phyloP scores from a whole-genome alignment of 768 basidiomycete genomes.

The Neoboletus brunneissimus region DNA sequence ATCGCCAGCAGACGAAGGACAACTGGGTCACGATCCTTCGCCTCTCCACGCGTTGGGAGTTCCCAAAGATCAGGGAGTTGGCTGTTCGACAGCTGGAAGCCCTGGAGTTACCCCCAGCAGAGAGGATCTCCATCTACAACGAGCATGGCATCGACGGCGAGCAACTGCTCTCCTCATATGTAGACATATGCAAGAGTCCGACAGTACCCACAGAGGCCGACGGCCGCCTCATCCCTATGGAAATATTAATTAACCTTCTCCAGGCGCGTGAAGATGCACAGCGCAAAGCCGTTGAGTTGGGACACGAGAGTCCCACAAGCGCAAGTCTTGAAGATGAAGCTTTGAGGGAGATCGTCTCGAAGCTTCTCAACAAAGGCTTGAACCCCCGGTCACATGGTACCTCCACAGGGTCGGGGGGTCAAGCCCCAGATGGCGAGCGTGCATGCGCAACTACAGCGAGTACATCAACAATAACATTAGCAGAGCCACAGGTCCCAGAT shows the following conservation, averaged over 20 bases:
- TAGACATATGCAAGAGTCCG: constrained; percentile 50
- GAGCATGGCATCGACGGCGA: constrained; percentile 46
- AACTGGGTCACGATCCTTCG: constrained; percentile 56
- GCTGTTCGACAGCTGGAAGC: constrained; percentile 56
- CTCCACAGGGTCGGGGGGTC: constrained; percentile 18
- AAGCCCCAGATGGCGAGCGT: constrained; percentile 10
- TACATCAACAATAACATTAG: not conserved
- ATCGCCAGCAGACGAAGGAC: constrained; percentile 46
- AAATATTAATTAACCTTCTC: constrained; percentile 52
- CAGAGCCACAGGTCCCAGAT: constrained; percentile 12
- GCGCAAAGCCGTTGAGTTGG: constrained; percentile 34
- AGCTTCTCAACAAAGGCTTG: constrained; percentile 30
- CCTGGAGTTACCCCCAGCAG: constrained; percentile 43
- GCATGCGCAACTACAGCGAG: not conserved
- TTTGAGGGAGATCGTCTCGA: constrained; percentile 33
- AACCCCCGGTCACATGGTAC: constrained; percentile 6
- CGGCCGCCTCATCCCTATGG: constrained; percentile 51
- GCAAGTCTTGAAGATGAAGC: constrained; percentile 30
- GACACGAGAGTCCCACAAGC: constrained; percentile 33
- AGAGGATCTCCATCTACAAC: constrained; percentile 58
- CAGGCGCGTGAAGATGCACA: constrained; percentile 49
- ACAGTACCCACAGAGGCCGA: constrained; percentile 52
- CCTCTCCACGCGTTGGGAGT: constrained; percentile 56
- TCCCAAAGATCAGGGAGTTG: constrained; percentile 46
- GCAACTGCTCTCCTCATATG: constrained; percentile 52